Conservation (phyloP, 495 filamentous ascomycete genomes). For the Clavariopsis aquatica region DNA sequence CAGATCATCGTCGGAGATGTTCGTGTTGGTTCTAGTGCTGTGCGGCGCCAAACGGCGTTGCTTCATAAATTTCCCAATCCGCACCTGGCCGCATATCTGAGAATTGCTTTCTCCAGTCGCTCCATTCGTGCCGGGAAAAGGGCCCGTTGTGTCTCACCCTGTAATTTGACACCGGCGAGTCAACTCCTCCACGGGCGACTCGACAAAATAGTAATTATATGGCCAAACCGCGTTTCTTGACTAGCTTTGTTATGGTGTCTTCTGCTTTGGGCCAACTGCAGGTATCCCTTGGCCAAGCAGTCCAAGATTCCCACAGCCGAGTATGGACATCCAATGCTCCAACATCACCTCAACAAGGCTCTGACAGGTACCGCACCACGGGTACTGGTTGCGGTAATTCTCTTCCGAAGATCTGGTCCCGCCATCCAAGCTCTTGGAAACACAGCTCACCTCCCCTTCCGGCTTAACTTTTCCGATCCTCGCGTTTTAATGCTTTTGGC, state of each 20-base stretch:
- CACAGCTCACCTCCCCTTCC: background rate
- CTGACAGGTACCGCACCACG: conserved; percentile 17
- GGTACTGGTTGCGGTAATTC: background rate
- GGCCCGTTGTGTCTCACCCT: conserved; percentile 13
- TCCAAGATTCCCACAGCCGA: background rate
- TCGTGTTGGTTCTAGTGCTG: conserved; percentile 4
- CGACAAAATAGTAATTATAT: conserved; percentile 9
- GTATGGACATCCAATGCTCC: conserved; percentile 13
- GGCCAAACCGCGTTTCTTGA: conserved; percentile 1
- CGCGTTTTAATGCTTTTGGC: background rate
- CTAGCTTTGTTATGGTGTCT: conserved; percentile 11
- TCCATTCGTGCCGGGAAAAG: background rate
- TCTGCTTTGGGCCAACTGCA: conserved; percentile 25
- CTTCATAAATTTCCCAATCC: conserved; percentile 18
- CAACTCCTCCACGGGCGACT: conserved; percentile 10
- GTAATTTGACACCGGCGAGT: conserved; percentile 16
- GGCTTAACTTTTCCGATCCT: conserved; percentile 2
- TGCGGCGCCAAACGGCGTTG: conserved; percentile 11
- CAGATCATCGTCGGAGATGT: conserved; percentile 15
- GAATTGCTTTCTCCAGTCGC: conserved; percentile 4
- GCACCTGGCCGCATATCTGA: conserved; percentile 24
- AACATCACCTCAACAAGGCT: conserved; percentile 7
- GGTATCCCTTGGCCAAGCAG: conserved; percentile 10
- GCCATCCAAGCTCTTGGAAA: conserved; percentile 26
- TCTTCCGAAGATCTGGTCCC: conserved; percentile 27